These are phyloP conservation scores for Tricholomella constricta DNA, from an alignment of 768 basidiomycete genomes.

Conservation along the genomic window DNA sequence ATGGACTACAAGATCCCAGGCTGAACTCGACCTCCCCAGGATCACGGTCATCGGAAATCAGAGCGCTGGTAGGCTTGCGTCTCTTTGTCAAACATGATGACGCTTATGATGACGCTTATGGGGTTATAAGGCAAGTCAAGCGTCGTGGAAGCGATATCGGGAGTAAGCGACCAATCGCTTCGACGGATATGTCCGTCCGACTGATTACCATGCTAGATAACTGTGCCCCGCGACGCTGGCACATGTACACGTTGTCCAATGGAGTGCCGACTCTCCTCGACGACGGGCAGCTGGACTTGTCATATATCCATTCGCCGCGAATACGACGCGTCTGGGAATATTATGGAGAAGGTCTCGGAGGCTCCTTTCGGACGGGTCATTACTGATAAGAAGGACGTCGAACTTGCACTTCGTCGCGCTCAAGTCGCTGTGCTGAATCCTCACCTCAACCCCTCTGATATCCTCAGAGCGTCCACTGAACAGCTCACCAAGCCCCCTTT, in stretches of 20 bases:
- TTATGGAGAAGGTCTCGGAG: conserved; percentile 22
- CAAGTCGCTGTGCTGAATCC: conserved; percentile 26
- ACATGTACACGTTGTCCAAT: conserved; percentile 48
- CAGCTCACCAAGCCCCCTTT: conserved; percentile 23
- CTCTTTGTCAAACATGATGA: not conserved
- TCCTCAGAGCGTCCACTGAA: conserved; percentile 19
- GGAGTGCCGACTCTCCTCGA: conserved; percentile 34
- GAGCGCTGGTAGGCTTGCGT: conserved; percentile 38
- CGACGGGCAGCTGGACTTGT: conserved; percentile 33
- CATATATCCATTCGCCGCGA: conserved; percentile 45
- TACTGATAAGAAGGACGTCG: conserved; percentile 39
- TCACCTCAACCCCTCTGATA: conserved; percentile 5
- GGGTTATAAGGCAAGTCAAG: conserved; percentile 47
- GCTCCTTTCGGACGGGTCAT: conserved; percentile 26
- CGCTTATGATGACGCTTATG: not conserved
- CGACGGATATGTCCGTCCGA: too few species aligned
- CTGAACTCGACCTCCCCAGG: conserved; percentile 48
- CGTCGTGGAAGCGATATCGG: conserved; percentile 52
- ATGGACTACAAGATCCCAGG: conserved; percentile 35
- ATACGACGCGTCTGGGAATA: conserved; percentile 31
- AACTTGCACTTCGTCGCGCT: conserved; percentile 47
- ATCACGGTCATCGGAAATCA: conserved; percentile 57
- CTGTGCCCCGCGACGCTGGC: conserved; percentile 49
- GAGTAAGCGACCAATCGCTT: conserved; percentile 27
- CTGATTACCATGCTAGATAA: conserved; percentile 34